Conservation (phyloP, 148 eudicot species). For the Chenopodium album region DNA sequence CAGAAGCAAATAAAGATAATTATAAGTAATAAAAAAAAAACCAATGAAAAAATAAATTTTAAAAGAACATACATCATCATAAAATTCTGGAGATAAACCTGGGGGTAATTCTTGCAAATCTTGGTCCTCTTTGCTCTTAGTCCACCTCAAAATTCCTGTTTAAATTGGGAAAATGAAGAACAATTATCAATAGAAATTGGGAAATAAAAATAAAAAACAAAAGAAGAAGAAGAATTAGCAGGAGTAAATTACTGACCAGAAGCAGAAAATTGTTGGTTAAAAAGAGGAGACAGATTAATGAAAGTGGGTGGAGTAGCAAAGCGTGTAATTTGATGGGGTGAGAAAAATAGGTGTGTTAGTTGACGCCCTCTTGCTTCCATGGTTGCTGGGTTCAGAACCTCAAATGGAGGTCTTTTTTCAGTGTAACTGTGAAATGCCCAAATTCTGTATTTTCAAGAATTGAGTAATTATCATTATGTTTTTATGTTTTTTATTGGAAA, state of each 20-base stretch:
- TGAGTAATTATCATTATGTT: no score
- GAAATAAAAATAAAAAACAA: background rate
- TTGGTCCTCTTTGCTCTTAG: conserved; percentile 58
- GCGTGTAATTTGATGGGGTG: conserved; percentile 18
- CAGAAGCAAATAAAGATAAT: background rate
- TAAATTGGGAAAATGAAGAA: background rate
- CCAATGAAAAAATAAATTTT: background rate
- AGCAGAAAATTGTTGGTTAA: conserved; percentile 22
- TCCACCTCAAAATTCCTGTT: conserved; percentile 33
- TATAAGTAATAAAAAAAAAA: background rate
- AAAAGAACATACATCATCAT: conserved; percentile 59
- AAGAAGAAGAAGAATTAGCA: background rate
- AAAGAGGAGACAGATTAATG: conserved; percentile 14
- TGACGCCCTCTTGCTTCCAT: conserved; percentile 48
- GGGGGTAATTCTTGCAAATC: conserved; percentile 43
- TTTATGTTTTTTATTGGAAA: background rate
- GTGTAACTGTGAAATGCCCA: background rate
- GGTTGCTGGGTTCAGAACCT: conserved; percentile 12
- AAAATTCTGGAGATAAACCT: conserved; percentile 75
- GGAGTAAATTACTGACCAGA: conserved; percentile 23
- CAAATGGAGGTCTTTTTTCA: background rate
- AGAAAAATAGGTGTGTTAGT: conserved; percentile 27
- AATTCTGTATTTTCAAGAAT: no score
- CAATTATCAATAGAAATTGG: background rate
- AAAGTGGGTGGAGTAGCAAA: background rate